Conservation (phyloP, 116 monocot genomes). For the Phalaenopsis hybrid region DNA sequence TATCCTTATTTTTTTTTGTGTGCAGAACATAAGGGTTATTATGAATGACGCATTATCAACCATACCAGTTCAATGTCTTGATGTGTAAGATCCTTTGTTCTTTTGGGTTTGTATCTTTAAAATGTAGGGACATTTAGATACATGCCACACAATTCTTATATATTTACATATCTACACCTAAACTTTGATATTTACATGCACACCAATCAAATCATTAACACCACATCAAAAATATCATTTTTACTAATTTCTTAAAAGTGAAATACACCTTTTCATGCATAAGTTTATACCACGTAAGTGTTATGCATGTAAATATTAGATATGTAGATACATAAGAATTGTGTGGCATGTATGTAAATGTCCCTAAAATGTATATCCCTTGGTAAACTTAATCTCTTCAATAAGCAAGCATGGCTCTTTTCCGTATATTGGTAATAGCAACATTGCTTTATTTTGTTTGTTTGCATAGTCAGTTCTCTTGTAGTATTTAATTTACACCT, state of each 20-base stretch:
- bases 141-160: too few relatives aligned
- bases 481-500: neutral
- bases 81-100: conserved; percentile 54
- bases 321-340: too few relatives aligned
- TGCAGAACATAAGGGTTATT: conserved; percentile 73
- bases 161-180: too few relatives aligned
- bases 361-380: neutral
- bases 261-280: too few relatives aligned
- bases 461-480: neutral
- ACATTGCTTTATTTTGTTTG: neutral
- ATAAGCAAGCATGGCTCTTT: neutral
- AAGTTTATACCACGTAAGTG: too few relatives aligned
- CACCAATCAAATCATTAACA: too few relatives aligned
- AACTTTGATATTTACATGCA: too few relatives aligned
- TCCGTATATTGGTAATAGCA: neutral
- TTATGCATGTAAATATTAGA: too few relatives aligned
- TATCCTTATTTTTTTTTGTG: conserved; percentile 9
- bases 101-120: neutral
- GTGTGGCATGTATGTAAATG: too few relatives aligned
- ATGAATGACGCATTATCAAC: conserved; percentile 95
- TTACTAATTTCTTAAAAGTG: too few relatives aligned
- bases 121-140: too few relatives aligned
- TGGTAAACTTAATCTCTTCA: neutral
- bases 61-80: conserved; percentile 65
- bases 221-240: too few relatives aligned